Conservation (phyloP, 495 filamentous ascomycete genomes). For the Parathielavia appendiculata region DNA sequence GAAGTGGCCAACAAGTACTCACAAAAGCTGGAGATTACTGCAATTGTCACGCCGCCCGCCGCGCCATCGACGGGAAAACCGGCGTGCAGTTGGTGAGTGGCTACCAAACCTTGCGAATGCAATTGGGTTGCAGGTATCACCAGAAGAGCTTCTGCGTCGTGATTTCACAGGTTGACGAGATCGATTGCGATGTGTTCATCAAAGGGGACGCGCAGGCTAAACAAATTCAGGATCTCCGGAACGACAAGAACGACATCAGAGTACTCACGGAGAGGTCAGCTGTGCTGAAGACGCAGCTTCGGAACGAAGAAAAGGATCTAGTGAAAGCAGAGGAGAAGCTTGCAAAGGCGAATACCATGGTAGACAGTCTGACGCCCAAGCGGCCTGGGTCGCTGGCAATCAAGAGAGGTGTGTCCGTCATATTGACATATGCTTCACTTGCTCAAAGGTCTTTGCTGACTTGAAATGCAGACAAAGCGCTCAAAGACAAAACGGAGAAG, state of each 20-base stretch:
- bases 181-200: slow-evolving; percentile 15
- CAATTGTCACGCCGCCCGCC: slow-evolving; percentile 19
- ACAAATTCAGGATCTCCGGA: not conserved
- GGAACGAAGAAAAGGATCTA: not conserved
- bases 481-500: no score
- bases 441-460: no score
- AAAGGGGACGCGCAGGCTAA: not conserved
- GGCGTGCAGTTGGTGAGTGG: slow-evolving; percentile 19
- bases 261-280: not conserved
- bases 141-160: slow-evolving; percentile 19
- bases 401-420: no score
- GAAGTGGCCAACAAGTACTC: slow-evolving; percentile 19
- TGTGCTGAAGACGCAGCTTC: not conserved
- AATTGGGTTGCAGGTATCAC: slow-evolving; percentile 19
- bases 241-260: not conserved
- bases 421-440: no score
- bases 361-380: no score
- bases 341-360: no score
- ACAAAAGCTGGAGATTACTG: slow-evolving; percentile 6
- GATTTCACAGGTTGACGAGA: slow-evolving; percentile 23
- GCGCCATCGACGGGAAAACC: slow-evolving; percentile 22
- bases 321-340: no score
- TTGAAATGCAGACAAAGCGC: no score
- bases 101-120: slow-evolving; percentile 17
- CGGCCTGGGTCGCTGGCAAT: no score